Evolutionary conservation across 164 flowering plant species (phyloP), one percentile per base, ranked within the genome.

Genomic region (Kingdonia uniflora): DNA sequence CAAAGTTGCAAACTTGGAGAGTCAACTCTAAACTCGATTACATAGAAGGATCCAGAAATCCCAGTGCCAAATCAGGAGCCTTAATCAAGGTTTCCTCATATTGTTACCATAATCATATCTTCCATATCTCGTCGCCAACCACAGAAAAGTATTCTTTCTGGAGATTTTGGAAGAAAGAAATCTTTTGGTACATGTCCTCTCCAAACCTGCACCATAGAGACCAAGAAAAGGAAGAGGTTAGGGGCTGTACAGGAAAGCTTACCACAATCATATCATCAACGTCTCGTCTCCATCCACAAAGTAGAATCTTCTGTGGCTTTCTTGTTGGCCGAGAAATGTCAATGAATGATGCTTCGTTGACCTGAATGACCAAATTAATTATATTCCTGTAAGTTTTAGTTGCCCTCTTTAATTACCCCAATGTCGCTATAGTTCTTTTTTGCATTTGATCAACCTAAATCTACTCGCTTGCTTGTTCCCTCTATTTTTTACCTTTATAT

Each of bases 251-350:
- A 63, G 35, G 55, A 68, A 74, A 69, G 69, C 94, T 78, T 66
- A 82, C 94, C 88, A 80, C 86, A 77, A 85, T 76, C 95, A 85
- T 85, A 82, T 85, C 89, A 82, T 82, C 95, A 74, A 85, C 69
- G 81, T 85, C 95, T 62, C 87, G 72, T 71, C 87, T 77, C 89
- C 95, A 82, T 79, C 95, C 89, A 80, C 80, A 82, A 68, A 85
- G 80, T 76, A 85, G 83, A 71, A 85, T 82, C 83, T 76, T 85
- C 95, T 82, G 87, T 58, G 89, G 80, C 80, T 71, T 73, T 79
- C 76, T 82, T 70, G 80, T 70, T 63, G 85, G 79, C 57, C 75
- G 74, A 55, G 64, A 51, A 68, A 74, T 70, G 66, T 79, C 74
- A 48, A 76, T 73, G 74, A 75, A 71, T 65, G 83, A 58, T 74